Evolutionary conservation across 495 filamentous ascomycete genomes (phyloP).

Genomic region (Penicillium crystallinum): DNA sequence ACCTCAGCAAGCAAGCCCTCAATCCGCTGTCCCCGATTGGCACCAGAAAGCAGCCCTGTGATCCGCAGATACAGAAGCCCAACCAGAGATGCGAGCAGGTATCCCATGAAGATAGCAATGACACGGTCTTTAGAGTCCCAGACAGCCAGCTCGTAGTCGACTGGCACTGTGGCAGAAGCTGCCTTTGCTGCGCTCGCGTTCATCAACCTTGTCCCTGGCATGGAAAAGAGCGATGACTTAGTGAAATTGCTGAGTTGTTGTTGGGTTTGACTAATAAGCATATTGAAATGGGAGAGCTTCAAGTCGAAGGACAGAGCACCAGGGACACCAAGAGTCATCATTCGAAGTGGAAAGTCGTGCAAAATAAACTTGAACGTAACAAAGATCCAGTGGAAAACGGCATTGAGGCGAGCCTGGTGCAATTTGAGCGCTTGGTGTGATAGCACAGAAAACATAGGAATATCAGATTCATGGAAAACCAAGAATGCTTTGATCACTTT

Average conservation of each 20-base stretch:
- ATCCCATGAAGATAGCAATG: slow-evolving; percentile 77
- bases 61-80: slow-evolving; percentile 74
- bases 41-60: slow-evolving; percentile 58
- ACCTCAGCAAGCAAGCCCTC: slow-evolving; percentile 77
- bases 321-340: slow-evolving; percentile 25
- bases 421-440: slow-evolving; percentile 54
- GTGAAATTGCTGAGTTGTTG: slow-evolving; percentile 21
- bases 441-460: slow-evolving; percentile 55
- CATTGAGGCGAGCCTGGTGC: slow-evolving; percentile 40
- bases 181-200: slow-evolving; percentile 18
- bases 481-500: slow-evolving; percentile 43
- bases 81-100: slow-evolving; percentile 63
- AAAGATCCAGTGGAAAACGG: slow-evolving; percentile 17
- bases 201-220: slow-evolving; percentile 22
- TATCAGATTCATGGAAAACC: slow-evolving; percentile 49
- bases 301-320: slow-evolving; percentile 17
- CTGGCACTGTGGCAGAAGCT: slow-evolving; percentile 15
- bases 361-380: slow-evolving; percentile 28
- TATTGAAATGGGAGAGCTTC: slow-evolving; percentile 10
- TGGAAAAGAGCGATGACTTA: slow-evolving; percentile 17
- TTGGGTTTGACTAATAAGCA: slow-evolving; percentile 9
- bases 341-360: slow-evolving; percentile 35
- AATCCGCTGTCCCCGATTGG: slow-evolving; percentile 61
- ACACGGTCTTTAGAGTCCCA: slow-evolving; percentile 75
- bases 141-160: slow-evolving; percentile 60